Conservation (phyloP, 2,329 filamentous ascomycete species). For the Aaosphaeria arxii region DNA sequence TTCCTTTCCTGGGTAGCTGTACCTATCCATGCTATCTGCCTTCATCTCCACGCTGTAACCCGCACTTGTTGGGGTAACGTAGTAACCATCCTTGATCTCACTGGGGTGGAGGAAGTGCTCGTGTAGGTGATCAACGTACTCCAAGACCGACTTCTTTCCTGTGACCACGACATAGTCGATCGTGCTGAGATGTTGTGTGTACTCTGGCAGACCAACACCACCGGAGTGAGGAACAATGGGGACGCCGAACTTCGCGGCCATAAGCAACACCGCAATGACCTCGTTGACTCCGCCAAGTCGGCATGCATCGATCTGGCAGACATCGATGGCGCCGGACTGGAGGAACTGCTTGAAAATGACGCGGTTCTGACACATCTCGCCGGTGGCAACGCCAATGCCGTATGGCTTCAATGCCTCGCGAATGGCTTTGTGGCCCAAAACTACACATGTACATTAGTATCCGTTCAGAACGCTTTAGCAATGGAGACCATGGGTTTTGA, state of each 20-base stretch:
- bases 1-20: slow-evolving; percentile 70
- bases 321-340: slow-evolving; percentile 74
- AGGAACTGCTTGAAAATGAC: slow-evolving; percentile 93
- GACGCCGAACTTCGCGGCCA: slow-evolving; percentile 75
- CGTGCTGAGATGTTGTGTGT: slow-evolving; percentile 87
- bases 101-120: slow-evolving; percentile 87
- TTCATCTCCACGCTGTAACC: slow-evolving; percentile 96
- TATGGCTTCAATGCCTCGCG: slow-evolving; percentile 73
- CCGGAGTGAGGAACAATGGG: slow-evolving; percentile 88
- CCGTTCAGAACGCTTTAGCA: background rate
- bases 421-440: slow-evolving; percentile 83
- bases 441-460: slow-evolving; percentile 22
- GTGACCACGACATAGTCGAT: slow-evolving; percentile 89
- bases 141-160: slow-evolving; percentile 76
- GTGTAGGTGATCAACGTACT: slow-evolving; percentile 91
- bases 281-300: slow-evolving; percentile 89
- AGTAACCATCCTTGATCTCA: slow-evolving; percentile 79
- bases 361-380: slow-evolving; percentile 94
- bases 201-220: slow-evolving; percentile 87
- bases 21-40: slow-evolving; percentile 78
- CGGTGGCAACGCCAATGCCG: slow-evolving; percentile 81
- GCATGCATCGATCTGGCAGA: slow-evolving; percentile 89
- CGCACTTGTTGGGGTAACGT: slow-evolving; percentile 77
- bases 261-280: slow-evolving; percentile 82
- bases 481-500: background rate